Base-by-base conservation (phyloP, 495 filamentous ascomycete genomes). In the Cenococcum geophilum region DNA sequence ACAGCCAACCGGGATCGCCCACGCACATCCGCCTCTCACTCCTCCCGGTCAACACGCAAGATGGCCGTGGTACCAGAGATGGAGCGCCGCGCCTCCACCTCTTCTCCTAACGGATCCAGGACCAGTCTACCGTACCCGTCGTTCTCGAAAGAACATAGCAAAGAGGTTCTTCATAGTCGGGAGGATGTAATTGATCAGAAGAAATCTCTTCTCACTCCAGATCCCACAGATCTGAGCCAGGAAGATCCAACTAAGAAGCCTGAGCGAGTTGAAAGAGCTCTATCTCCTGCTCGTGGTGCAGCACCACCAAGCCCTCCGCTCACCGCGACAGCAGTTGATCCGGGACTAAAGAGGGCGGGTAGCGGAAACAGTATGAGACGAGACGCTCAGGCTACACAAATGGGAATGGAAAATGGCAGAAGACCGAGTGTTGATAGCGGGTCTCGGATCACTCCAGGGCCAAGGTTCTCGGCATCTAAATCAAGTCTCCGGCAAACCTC, bases 141-240 rank as follows among this genome's bases (percentile, higher is more conserved):
- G 18, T 93, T 95, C 76, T 92, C 87, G 69, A 96, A 95, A 72
- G 85, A 86, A 37, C 87, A 95, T 71, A 93, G 89, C 80, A 92
- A 89, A 71, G 90, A 95, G 70, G 79, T 82, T 51, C 78, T 95
- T 40, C 76, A 79, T 52, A 83, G 80, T 70, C 79, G 79, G 65
- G 83, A 85, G 58, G 81, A 84, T 63, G 56, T 83, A 56, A 69
- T 64, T 2, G 69, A 75, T 40, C 74, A 71, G 25, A 74, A 73
- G 58, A 70, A 72, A 5, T 79, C 80, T 58, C 86, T 85, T 35
- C 85, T 83, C 58, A 93, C 89, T 0, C 89, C 89, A 16, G 88
- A 92, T 57, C 78, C 87, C 35, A 93, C 89, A 40, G 89, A 93
- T 67, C 69, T 92, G 11, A 84, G 86, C 22, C 59, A 65, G 20